phyloP scores from a whole-genome alignment of 306 rosid species.

The Quercus variabilis region DNA sequence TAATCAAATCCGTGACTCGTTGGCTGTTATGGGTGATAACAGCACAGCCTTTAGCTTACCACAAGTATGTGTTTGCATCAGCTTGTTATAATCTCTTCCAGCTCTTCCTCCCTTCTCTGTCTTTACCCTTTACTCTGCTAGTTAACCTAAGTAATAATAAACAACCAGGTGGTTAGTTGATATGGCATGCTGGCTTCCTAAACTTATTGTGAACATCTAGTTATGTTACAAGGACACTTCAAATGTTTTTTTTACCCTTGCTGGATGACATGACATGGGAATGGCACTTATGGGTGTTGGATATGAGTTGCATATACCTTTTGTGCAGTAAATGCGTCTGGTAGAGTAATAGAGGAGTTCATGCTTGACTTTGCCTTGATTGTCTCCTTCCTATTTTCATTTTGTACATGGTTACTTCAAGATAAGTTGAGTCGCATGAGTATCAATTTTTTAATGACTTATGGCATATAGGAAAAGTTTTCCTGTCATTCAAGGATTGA shows the following conservation, averaged over 20 bases:
- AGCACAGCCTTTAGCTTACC: conserved; percentile 96
- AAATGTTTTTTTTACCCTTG: background rate
- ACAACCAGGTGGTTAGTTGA: background rate
- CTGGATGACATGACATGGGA: conserved; percentile 20
- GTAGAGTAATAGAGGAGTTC: conserved; percentile 12
- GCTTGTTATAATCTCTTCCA: conserved; percentile 2
- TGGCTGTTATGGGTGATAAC: conserved; percentile 94
- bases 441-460: background rate
- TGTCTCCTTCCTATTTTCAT: conserved; percentile 7
- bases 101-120: background rate
- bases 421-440: background rate
- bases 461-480: background rate
- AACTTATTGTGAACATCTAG: background rate
- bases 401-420: background rate
- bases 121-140: background rate
- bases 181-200: background rate
- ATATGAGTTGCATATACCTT: background rate
- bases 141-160: background rate
- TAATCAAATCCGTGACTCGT: conserved; percentile 89
- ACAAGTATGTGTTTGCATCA: conserved; percentile 55
- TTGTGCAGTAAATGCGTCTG: conserved; percentile 4
- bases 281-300: background rate
- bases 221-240: conserved; percentile 7
- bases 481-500: background rate
- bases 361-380: background rate